Evolutionary conservation across 2,329 filamentous ascomycete species (phyloP).

Genomic region (Monosporascus sp.): DNA sequence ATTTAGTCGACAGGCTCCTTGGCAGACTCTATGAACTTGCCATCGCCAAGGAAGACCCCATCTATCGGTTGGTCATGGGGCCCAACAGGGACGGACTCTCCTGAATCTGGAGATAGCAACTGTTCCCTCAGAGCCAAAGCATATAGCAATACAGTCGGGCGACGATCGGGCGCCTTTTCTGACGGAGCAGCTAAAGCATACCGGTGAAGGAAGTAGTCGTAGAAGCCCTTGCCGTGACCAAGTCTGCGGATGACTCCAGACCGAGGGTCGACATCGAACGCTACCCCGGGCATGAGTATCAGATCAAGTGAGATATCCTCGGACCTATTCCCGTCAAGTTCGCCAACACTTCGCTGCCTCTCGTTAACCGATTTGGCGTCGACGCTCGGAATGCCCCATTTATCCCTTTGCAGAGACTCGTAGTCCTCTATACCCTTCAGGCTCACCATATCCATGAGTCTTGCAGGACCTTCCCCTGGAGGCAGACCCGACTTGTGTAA

Average conservation of each 20-base stretch:
- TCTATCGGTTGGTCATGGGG: slow-evolving; percentile 76
- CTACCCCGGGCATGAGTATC: slow-evolving; percentile 87
- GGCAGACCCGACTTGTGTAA: slow-evolving; percentile 59
- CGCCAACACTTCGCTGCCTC: slow-evolving; percentile 70
- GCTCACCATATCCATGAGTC: slow-evolving; percentile 92
- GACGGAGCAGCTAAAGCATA: slow-evolving; percentile 47
- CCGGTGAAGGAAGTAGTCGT: slow-evolving; percentile 84
- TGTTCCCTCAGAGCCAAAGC: slow-evolving; percentile 86
- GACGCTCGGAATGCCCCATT: slow-evolving; percentile 93
- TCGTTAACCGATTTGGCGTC: slow-evolving; percentile 57
- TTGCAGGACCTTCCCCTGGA: slow-evolving; percentile 48
- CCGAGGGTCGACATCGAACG: slow-evolving; percentile 65
- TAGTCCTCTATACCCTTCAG: slow-evolving; percentile 72
- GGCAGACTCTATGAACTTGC: slow-evolving; percentile 46
- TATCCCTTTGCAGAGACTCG: slow-evolving; percentile 68
- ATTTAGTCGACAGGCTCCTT: slow-evolving; percentile 17
- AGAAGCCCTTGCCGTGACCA: slow-evolving; percentile 94
- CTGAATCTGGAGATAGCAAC: slow-evolving; percentile 55
- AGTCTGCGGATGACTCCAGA: slow-evolving; percentile 63
- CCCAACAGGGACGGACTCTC: slow-evolving; percentile 66
- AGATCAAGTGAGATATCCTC: slow-evolving; percentile 63
- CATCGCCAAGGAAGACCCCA: slow-evolving; percentile 69
- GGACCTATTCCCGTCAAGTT: slow-evolving; percentile 40
- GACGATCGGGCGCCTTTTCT: slow-evolving; percentile 26
- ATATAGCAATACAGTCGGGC: slow-evolving; percentile 49